phyloP scores from a whole-genome alignment of 2,329 filamentous ascomycete genomes.

The Aspergillus aculeatinus region DNA sequence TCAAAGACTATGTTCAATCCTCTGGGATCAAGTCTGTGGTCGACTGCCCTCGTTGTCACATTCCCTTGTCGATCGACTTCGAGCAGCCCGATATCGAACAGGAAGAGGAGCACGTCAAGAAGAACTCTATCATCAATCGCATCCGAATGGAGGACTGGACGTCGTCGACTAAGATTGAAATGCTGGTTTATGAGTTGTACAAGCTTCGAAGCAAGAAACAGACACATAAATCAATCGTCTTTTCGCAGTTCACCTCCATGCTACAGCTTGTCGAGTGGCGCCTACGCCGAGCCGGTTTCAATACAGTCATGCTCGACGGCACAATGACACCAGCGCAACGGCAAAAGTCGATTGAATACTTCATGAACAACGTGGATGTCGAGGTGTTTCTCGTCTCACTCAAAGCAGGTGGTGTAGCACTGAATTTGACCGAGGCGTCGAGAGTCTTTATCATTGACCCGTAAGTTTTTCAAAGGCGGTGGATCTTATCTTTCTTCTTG shows the following conservation, averaged over 20 bases:
- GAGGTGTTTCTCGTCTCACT: conserved; percentile 95
- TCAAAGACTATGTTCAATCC: conserved; percentile 75
- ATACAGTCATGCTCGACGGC: conserved; percentile 96
- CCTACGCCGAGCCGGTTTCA: conserved; percentile 92
- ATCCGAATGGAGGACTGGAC: conserved; percentile 99
- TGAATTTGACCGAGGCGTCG: conserved; percentile 93
- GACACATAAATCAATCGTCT: conserved; percentile 95
- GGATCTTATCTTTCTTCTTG: not conserved
- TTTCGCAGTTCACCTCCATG: conserved; percentile 97
- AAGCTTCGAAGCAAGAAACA: conserved; percentile 87
- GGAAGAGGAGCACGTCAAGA: conserved; percentile 82
- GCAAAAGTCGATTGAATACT: conserved; percentile 90
- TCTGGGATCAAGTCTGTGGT: conserved; percentile 62
- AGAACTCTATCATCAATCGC: conserved; percentile 95
- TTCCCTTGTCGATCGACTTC: conserved; percentile 82
- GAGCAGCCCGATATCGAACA: conserved; percentile 95
- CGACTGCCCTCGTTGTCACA: conserved; percentile 85
- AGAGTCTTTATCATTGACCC: conserved; percentile 95
- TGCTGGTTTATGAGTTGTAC: conserved; percentile 91
- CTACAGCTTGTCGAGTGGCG: conserved; percentile 96
- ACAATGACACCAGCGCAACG: conserved; percentile 94
- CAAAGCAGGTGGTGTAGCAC: conserved; percentile 91
- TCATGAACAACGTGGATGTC: conserved; percentile 91
- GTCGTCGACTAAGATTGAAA: conserved; percentile 95
- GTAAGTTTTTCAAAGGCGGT: conserved; percentile 54